phyloP scores from a whole-genome alignment of 805 yeast genomes.

The Kuraishia ogatae region DNA sequence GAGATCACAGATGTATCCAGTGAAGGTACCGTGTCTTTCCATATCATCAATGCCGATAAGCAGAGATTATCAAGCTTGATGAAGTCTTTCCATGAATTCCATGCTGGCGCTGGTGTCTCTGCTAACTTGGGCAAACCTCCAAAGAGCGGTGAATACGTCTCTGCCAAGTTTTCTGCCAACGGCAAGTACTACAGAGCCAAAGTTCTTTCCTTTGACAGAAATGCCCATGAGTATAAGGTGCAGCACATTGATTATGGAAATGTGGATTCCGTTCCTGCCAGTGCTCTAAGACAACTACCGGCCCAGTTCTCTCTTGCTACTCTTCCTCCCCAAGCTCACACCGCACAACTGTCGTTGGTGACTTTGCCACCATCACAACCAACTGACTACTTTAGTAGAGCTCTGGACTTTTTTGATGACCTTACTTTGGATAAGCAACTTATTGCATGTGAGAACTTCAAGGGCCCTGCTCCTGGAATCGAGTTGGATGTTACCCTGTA shows the following conservation, averaged over 20 bases:
- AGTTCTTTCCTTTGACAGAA: slow-evolving; percentile 37
- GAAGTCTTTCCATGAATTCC: slow-evolving; percentile 37
- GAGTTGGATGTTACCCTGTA: slow-evolving; percentile 46
- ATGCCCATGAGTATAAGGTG: slow-evolving; percentile 35
- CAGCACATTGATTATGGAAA: slow-evolving; percentile 59
- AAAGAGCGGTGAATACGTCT: slow-evolving; percentile 45
- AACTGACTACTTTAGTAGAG: slow-evolving; percentile 45
- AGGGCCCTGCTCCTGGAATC: slow-evolving; percentile 26
- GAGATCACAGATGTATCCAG: slow-evolving; percentile 41
- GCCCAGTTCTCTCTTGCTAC: slow-evolving; percentile 30
- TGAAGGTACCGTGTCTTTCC: slow-evolving; percentile 37
- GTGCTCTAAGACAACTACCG: slow-evolving; percentile 45
- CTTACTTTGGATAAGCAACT: slow-evolving; percentile 40
- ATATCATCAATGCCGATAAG: slow-evolving; percentile 28
- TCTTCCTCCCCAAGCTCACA: slow-evolving; percentile 46
- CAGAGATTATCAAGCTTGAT: slow-evolving; percentile 34
- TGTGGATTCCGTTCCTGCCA: slow-evolving; percentile 32
- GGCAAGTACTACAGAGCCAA: slow-evolving; percentile 53
- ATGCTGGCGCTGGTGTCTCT: slow-evolving; percentile 24
- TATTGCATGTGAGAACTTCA: slow-evolving; percentile 43
- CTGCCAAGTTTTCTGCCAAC: slow-evolving; percentile 42
- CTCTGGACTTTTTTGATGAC: slow-evolving; percentile 46
- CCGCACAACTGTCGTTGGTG: slow-evolving; percentile 43
- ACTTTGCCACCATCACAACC: slow-evolving; percentile 49
- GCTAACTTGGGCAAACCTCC: slow-evolving; percentile 27